phyloP scores from a whole-genome alignment of 1,284 basidiomycete species.

The Nidula niveotomentosa region DNA sequence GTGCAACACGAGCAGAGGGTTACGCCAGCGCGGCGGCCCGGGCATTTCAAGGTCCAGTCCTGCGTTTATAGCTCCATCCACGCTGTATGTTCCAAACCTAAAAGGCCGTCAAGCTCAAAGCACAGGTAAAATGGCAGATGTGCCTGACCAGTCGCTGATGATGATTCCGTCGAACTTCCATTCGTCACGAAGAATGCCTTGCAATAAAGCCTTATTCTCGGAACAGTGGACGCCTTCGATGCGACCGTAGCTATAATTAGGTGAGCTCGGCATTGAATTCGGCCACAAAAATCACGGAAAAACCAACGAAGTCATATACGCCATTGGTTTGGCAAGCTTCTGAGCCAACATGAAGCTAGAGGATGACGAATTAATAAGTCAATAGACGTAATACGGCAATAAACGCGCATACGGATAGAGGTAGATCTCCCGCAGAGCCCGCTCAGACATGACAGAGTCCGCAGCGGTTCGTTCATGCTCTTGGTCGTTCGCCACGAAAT shows the following conservation, averaged over 20 bases:
- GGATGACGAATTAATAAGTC: too few species aligned
- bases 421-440: slow-evolving; percentile 71
- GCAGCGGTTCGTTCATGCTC: slow-evolving; percentile 65
- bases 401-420: slow-evolving; percentile 61
- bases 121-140: slow-evolving; percentile 1
- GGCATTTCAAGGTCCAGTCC: slow-evolving; percentile 75
- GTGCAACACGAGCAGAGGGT: slow-evolving; percentile 51
- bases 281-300: not conserved
- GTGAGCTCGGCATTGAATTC: too few species aligned
- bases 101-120: slow-evolving; percentile 7
- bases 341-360: slow-evolving; percentile 68
- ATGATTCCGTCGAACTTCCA: slow-evolving; percentile 68
- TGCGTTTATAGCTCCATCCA: slow-evolving; percentile 60
- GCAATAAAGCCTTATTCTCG: slow-evolving; percentile 54
- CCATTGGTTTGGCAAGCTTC: slow-evolving; percentile 56
- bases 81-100: slow-evolving; percentile 65
- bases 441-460: slow-evolving; percentile 59
- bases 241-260: slow-evolving; percentile 54
- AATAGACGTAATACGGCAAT: too few species aligned
- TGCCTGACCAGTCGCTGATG: slow-evolving; percentile 66
- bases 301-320: slow-evolving; percentile 60
- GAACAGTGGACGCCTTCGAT: slow-evolving; percentile 64
- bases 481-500: slow-evolving; percentile 63
- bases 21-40: slow-evolving; percentile 65
- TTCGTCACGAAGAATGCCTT: slow-evolving; percentile 61